A percentile compares a stretch with the other conserved stretches of the same genome.
Evolutionary conservation across 2,329 filamentous ascomycete genomes (phyloP).

Genomic region (Zymoseptoria passerinii): DNA sequence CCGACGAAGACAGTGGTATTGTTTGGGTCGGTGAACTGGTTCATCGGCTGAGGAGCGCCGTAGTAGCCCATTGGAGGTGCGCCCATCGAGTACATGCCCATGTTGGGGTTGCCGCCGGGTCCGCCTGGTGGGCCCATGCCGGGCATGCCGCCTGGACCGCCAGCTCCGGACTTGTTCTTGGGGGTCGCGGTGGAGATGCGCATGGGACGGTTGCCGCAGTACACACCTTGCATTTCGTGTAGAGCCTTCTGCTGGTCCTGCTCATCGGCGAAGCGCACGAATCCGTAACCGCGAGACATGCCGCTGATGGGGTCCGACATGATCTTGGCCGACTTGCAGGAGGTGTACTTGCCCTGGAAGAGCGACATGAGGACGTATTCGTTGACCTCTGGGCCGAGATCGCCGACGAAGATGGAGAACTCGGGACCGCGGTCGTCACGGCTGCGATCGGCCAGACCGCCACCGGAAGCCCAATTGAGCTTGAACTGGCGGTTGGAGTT

Average conservation of each 20-base stretch:
- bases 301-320: slow-evolving; percentile 98
- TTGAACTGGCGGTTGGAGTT: slow-evolving; percentile 96
- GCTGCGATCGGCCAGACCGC: slow-evolving; percentile 85
- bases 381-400: slow-evolving; percentile 95
- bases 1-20: slow-evolving; percentile 99
- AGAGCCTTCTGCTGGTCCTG: slow-evolving; percentile 92
- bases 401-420: slow-evolving; percentile 94
- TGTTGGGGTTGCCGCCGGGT: slow-evolving; percentile 38
- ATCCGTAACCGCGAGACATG: slow-evolving; percentile 95
- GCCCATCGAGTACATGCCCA: slow-evolving; percentile 64
- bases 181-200: slow-evolving; percentile 95
- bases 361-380: slow-evolving; percentile 96
- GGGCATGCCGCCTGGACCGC: slow-evolving; percentile 40
- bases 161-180: slow-evolving; percentile 66
- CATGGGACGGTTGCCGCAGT: slow-evolving; percentile 98
- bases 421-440: slow-evolving; percentile 95
- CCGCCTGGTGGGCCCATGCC: slow-evolving; percentile 52
- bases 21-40: slow-evolving; percentile 99
- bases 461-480: slow-evolving; percentile 97
- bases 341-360: slow-evolving; percentile 92
- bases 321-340: slow-evolving; percentile 99
- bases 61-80: slow-evolving; percentile 61
- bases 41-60: slow-evolving; percentile 75
- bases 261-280: slow-evolving; percentile 94
- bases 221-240: slow-evolving; percentile 97